Base-by-base conservation (phyloP, 1,284 basidiomycete species). In the Mycosarcoma maydis region DNA sequence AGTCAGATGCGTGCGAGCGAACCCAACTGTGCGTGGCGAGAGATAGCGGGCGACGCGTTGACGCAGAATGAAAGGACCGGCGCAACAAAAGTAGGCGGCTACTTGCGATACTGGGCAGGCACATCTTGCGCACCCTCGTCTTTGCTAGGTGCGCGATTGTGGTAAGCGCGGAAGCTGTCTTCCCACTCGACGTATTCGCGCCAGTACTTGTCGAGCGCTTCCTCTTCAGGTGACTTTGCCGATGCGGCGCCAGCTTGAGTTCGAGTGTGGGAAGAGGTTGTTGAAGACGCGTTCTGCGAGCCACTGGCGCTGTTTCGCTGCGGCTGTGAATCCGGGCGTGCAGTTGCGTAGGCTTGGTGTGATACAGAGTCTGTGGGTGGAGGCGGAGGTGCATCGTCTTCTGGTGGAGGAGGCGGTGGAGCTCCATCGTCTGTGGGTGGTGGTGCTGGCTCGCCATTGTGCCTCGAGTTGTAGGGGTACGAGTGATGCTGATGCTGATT, bases 71-170 rank as follows among this genome's bases (percentile, higher is more conserved):
- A n/a, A n/a, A n/a, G n/a, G n/a, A n/a, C n/a, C n/a, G n/a, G n/a
- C n/a, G n/a, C n/a, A n/a, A n/a, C n/a, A n/a, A n/a, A n/a, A n/a
- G n/a, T n/a, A n/a, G n/a, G n/a, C n/a, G n/a, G n/a, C n/a, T 37
- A 68, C 27, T 65, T 67, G 39, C 70, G 72, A 47, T 77, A 76
- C 49, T 80, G 68, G 9, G 72, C 30, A 16, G 78, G 80, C 8
- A 81, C 71, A 33, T 78, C 76, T 45, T 81, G 80, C 4, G 56
- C 72, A 24, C 80, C 80, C 37, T 81, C 80, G 16, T 80, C 80
- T 29, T 73, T 75, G 3, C 70, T 71, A 8, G 80, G 80, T 23
- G 46, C 43, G 1, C 78, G 75, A 17, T 70, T 72, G 57, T 81
- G 80, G 52, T 81, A 81, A 27, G 73, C 72, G 22, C 58, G 46